These are phyloP conservation scores for Pleurostoma richardsiae DNA, from an alignment of 2,329 filamentous ascomycete genomes.

Conservation along the genomic window DNA sequence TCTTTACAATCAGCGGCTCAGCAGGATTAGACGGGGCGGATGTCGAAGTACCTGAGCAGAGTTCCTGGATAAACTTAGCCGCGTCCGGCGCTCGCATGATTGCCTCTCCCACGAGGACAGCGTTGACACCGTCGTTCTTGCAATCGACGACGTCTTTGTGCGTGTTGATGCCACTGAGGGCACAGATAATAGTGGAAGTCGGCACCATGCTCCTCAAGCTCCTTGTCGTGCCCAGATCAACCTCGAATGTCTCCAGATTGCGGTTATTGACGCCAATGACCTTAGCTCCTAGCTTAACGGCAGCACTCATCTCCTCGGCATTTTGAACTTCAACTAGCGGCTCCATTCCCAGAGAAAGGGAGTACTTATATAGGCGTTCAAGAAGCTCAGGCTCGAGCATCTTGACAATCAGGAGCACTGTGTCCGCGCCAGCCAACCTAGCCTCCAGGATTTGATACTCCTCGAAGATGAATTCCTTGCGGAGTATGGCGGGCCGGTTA, in stretches of 20 bases:
- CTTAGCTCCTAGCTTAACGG: slow-evolving; percentile 79
- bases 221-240: slow-evolving; percentile 88
- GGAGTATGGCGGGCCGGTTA: slow-evolving; percentile 83
- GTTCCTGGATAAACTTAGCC: slow-evolving; percentile 72
- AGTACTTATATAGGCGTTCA: slow-evolving; percentile 80
- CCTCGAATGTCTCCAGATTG: slow-evolving; percentile 93
- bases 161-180: slow-evolving; percentile 87
- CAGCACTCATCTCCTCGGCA: slow-evolving; percentile 83
- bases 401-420: slow-evolving; percentile 93
- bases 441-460: slow-evolving; percentile 98
- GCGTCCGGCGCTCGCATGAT: slow-evolving; percentile 90
- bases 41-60: slow-evolving; percentile 59
- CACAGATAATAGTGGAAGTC: slow-evolving; percentile 81
- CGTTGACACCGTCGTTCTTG: slow-evolving; percentile 83
- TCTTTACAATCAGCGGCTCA: slow-evolving; percentile 72
- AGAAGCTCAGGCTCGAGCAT: slow-evolving; percentile 81
- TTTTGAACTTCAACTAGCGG: slow-evolving; percentile 96
- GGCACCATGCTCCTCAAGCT: slow-evolving; percentile 84
- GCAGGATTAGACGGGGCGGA: slow-evolving; percentile 25
- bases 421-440: slow-evolving; percentile 87
- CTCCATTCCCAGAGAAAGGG: slow-evolving; percentile 88
- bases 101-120: slow-evolving; percentile 90
- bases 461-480: slow-evolving; percentile 97
- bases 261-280: slow-evolving; percentile 98
- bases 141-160: slow-evolving; percentile 85